Evolutionary conservation across 176 grass and related monocot genomes (phyloP), one percentile per base, ranked within the genome.

Genomic region (Dactylis glomerata): DNA sequence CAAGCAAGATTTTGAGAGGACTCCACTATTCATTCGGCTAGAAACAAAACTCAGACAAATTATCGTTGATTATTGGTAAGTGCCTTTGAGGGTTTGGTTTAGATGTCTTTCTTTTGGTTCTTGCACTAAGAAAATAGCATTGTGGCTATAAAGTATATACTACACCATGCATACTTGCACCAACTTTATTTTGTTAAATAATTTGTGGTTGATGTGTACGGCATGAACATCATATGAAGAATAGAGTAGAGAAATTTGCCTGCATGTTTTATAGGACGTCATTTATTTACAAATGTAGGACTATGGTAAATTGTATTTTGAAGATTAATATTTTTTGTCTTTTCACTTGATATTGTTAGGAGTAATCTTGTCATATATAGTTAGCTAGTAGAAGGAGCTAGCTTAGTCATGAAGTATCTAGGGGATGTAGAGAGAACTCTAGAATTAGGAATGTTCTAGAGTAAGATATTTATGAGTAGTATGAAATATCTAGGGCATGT

Each of bases 1-100:
- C 87, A 98, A 98, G 59, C 95, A 98, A 85, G 95, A 98, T 81
- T 98, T 98, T 81, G 95, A 98, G 88, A 91, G 92, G 76, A 98
- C 95, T 27, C 91, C 90, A 51, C 81, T 98, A 68, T 98, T 98
- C 80, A 93, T 93, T 79, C 89, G 95, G 17, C 81, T 98, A 33
- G 95, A 98, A 86, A 23, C 83, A 30, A 98, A 90, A 80, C 91
- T 98, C 82, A 89, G 85, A 83, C 95, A 98, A 88, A 91, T 98
- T 72, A 90, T 98, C 31, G 41, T 92, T 63, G 95, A 98, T 57
- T 98, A 87, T 76, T 98, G 95, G 95, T 98, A 92, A 91, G 41
- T 66, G 6, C 26, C 40, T 92, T 26, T 30, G 36, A 49, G 40
- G 22, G 49, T 76, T 72, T 62, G 41, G 1, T 85, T 59, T n/a